These are phyloP conservation scores for Naganishia cerealis DNA, from an alignment of 1,284 basidiomycete species.

Conservation along the genomic window DNA sequence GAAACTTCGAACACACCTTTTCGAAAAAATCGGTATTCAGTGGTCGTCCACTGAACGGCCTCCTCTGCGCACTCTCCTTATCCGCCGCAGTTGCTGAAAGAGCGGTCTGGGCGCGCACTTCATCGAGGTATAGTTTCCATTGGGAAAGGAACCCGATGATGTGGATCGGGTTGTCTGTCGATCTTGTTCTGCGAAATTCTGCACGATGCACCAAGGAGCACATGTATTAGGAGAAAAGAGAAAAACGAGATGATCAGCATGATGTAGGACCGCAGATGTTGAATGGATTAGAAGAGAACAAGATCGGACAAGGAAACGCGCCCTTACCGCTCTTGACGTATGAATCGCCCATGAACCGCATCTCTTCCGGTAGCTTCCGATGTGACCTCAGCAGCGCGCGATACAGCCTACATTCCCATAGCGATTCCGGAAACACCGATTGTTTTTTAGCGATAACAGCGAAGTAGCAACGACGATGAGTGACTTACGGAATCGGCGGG, in stretches of 20 bases:
- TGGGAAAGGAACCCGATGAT: conserved; percentile 89
- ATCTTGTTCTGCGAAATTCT: conserved; percentile 81
- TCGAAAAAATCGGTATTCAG: conserved; percentile 75
- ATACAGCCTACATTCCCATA: conserved; percentile 64
- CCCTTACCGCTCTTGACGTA: conserved; percentile 76
- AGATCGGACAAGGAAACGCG: conserved; percentile 33
- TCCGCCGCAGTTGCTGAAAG: not conserved
- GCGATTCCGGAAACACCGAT: not conserved
- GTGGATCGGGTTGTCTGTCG: conserved; percentile 78
- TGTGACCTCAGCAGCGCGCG: conserved; percentile 78
- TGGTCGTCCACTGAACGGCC: conserved; percentile 64
- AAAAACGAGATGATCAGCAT: not conserved
- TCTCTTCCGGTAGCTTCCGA: conserved; percentile 69
- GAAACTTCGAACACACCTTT: conserved; percentile 60
- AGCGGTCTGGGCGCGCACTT: conserved; percentile 58
- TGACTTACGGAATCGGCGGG: conserved; percentile 73
- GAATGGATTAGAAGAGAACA: not conserved
- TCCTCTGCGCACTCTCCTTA: conserved; percentile 40
- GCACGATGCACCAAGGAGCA: conserved; percentile 4
- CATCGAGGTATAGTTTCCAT: conserved; percentile 87
- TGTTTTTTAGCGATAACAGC: not conserved
- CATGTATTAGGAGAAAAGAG: conserved; percentile 8
- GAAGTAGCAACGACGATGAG: not conserved
- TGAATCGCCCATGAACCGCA: conserved; percentile 80
- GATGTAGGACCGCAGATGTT: not conserved